Evolutionary conservation across 1,139 yeast genomes (phyloP).

Genomic region (Groenewaldozyma auringiensis): DNA sequence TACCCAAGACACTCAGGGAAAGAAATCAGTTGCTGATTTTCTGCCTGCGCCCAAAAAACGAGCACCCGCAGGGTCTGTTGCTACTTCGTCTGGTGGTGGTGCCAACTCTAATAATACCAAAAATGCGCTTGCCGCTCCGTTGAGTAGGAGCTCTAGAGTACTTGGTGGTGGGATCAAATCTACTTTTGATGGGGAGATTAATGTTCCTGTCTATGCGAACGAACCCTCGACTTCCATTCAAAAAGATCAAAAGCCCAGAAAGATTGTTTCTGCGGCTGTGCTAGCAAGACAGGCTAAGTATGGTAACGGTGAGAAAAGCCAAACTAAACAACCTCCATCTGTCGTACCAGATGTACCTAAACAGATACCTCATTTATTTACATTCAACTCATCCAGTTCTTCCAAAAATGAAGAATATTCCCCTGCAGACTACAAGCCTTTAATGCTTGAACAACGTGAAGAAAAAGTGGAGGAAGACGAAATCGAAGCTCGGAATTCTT

Average conservation of each 20-base stretch:
- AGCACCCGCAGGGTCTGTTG: neutral
- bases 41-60: slow-evolving; percentile 5
- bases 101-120: neutral
- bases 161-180: slow-evolving; percentile 23
- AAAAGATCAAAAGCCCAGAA: slow-evolving; percentile 5
- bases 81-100: neutral
- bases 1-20: neutral
- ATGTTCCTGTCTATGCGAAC: slow-evolving; percentile 7
- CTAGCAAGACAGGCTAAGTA: slow-evolving; percentile 24
- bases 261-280: slow-evolving; percentile 23
- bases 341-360: neutral
- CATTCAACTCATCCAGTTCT: neutral
- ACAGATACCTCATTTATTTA: neutral
- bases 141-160: slow-evolving; percentile 15
- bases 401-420: neutral
- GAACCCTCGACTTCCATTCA: neutral
- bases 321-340: neutral
- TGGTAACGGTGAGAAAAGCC: slow-evolving; percentile 7
- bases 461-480: neutral
- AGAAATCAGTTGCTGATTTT: neutral
- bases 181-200: slow-evolving; percentile 23
- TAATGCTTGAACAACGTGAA: neutral
- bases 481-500: neutral
- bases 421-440: slow-evolving; percentile 1
- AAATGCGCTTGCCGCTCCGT: slow-evolving; percentile 8